A percentile compares a stretch with the other conserved stretches of the same genome.
Conservation (phyloP, 2,329 filamentous ascomycete species). For the Penicillium psychrosexuale region DNA sequence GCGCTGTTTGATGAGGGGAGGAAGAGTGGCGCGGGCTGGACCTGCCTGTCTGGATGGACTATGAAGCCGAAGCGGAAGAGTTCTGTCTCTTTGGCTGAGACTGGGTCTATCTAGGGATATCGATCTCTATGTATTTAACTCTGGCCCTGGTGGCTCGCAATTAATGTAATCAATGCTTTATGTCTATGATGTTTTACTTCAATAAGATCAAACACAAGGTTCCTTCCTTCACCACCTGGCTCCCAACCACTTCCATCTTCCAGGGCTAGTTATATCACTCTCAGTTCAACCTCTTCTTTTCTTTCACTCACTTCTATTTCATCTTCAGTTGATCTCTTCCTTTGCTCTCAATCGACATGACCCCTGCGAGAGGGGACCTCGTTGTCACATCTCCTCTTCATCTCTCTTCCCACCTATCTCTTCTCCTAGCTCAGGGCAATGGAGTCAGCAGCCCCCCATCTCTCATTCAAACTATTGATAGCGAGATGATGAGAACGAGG, state of each 20-base stretch:
- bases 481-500: no score
- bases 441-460: no score
- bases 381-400: no score
- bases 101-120: neutral
- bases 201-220: neutral
- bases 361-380: no score
- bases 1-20: constrained; percentile 59
- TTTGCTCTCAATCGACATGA: no score
- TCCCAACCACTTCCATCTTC: neutral
- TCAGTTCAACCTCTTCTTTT: neutral
- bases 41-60: constrained; percentile 58
- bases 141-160: constrained; percentile 4
- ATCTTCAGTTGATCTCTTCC: no score
- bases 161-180: constrained; percentile 19
- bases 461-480: no score
- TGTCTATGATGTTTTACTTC: neutral
- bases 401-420: no score
- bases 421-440: no score
- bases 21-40: constrained; percentile 57
- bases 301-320: no score
- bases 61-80: constrained; percentile 46
- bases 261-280: no score
- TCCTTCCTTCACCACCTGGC: neutral
- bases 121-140: neutral
- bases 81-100: neutral